Evolutionary conservation across 116 monocot genomes (phyloP), one percentile per base, ranked within the genome.

Genomic region (Iris pallida): DNA sequence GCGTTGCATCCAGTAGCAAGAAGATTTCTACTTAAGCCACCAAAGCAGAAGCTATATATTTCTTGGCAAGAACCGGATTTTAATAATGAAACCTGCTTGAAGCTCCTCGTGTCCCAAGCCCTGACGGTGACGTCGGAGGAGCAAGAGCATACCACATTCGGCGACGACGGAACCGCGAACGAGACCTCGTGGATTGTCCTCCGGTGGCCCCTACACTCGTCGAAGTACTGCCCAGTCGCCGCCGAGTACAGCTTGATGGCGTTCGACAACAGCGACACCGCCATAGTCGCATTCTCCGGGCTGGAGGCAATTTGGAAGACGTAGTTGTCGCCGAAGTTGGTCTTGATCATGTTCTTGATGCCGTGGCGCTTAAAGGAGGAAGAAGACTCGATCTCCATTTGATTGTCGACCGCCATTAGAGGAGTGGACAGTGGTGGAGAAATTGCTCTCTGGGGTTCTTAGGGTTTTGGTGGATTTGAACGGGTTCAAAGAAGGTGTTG

Each of bases 281-380:
- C 89, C 79, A 97, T 57, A 15, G 79, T 63, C 10, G 87, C 78
- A 53, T 60, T 77, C 71, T 89, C 92, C 83, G 76, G 84, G 53
- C 91, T 89, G 63, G 95, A 81, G 48, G 86, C 90, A 43, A 95
- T 86, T 75, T 90, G 91, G 74, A 95, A 95, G 74, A 95, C 74
- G 70, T 95, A 95, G 40, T 95, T 86, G 45, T 95, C 88, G 18
- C 86, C 88, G 71, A 88, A 91, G 68, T 81, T 95, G 71, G 90
- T 95, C 61, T 88, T 88, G 64, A 88, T 81, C 42, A 81, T 75
- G 57, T 86, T 88, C 72, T 78, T 90, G 56, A 95, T 43, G 13
- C 71, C 88, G 40, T 88, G 68, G 47, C 81, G 85, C 73, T 79
- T 88, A 20, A 69, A 9, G 49, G 49, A 51, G 11, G 49, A 51